Evolutionary conservation across 345 rosid genomes (phyloP), one percentile per base, ranked within the genome.

Genomic region (Noccaea bulbosa): DNA sequence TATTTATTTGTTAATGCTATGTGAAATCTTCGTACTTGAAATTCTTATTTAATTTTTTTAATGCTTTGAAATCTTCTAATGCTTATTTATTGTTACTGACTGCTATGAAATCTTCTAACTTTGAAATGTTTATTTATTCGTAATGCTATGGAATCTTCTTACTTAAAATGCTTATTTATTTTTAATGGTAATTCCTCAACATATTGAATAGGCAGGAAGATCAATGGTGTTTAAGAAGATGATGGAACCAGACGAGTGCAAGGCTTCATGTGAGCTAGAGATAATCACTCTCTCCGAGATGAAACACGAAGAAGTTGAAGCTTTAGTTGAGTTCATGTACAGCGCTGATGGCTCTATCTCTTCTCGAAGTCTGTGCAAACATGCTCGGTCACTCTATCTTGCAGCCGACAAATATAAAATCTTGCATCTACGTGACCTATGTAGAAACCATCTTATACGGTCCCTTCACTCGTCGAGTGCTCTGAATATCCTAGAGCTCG

Each of bases 321-420:
- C 64, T 56, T 56, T 68, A 0, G 45, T 68, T 45, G 55, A 56
- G n/a, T 68, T 68, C 22, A 54, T 68, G 6, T 55, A 68, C 46
- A 14, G n/a, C 27, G 27, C 2, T 22, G 10, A 38, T 9, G 4
- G 70, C 2, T 48, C 12, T 0, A 0, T 1, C 3, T 64, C 57
- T 17, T 24, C 3, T 24, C 27, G 27, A 24, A 24, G 27, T 24
- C 27, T 24, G 2, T 2, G 46, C 0, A 0, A 11, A 48, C 57
- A 64, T 35, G 69, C 16, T 48, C 45, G 4, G 2, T 35, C 69
- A 35, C 70, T 65, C 17, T 65, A 33, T n/a, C 2, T 51, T 0
- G 37, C 70, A 20, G 57, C 48, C 0, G 22, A 65, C 39, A 50
- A 65, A 50, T 65, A 65, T 22, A 59, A 50, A 20, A 51, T 65